Evolutionary conservation across 257 asterid species (phyloP), one percentile per base, ranked within the genome.

Genomic region (Sherardia arvensis): DNA sequence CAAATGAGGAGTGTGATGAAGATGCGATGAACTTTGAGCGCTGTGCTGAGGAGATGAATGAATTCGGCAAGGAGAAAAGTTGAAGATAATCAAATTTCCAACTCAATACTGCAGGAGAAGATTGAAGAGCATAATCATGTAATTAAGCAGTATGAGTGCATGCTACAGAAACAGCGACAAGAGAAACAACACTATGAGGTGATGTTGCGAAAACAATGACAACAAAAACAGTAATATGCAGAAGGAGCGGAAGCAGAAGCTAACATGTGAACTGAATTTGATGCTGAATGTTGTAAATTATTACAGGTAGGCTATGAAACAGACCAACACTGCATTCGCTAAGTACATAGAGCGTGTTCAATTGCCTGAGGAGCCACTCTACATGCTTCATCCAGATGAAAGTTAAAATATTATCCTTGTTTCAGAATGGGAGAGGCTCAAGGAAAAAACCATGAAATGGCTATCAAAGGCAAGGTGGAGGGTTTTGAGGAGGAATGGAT

Each of bases 331-430:
- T 12, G 43, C 71, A 29, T 58, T 43, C 59, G 12, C 51, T 0
- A 53, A 67, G 51, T 67, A 67, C 27, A 28, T 65, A 30, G 22
- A 45, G 51, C 59, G 65, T 1, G 7, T 0, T 17, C 66, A n/a
- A n/a, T 36, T 53, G 12, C 57, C 55, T 15, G 68, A 69, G 23
- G 55, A 61, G 63, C 27, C 73, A 15, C 12, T 49, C n/a, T 62
- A 69, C 30, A 32, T 28, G 53, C 64, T 54, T 28, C 68, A 69
- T 62, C 64, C 68, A 53, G 25, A n/a, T 36, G 64, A 68, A 7
- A 56, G 67, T 53, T 58, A 63, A 48, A 53, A 21, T 3, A 27
- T 69, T 8, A 57, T 69, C 29, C 63, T 38, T 17, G 38, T 49
- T 18, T n/a, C 63, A 2, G 58, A 51, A n/a, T 62, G 59, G 47